Percentiles rank a stretch among this genome's conserved stretches.
Conservation (phyloP, 2,329 filamentous ascomycete genomes). For the Aspergillus fumigatus region DNA sequence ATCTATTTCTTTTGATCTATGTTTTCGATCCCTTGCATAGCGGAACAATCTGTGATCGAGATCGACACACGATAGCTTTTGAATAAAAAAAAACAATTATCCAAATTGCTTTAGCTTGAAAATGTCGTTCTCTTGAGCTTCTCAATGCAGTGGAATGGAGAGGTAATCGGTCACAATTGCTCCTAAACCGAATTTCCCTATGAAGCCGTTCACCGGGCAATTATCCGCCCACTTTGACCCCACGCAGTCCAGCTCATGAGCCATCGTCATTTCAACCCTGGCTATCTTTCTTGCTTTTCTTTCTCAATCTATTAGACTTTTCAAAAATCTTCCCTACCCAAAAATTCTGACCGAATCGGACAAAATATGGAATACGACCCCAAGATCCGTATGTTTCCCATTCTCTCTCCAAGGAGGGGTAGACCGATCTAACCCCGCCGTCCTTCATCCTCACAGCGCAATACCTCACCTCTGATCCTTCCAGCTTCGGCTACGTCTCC, state of each 20-base stretch:
- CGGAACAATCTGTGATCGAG: constrained; percentile 12
- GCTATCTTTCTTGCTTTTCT: not conserved
- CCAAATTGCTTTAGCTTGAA: not conserved
- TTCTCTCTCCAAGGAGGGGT: constrained; percentile 7
- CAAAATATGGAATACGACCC: constrained; percentile 67
- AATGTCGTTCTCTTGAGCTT: not conserved
- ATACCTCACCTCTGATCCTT: constrained; percentile 74
- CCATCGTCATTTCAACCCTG: not conserved
- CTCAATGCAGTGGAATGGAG: not conserved
- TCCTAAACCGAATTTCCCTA: not conserved
- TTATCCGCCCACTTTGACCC: not conserved
- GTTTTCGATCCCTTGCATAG: constrained; percentile 21
- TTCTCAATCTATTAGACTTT: not conserved
- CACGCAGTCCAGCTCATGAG: not conserved
- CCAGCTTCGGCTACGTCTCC: constrained; percentile 81
- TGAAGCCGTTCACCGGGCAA: not conserved
- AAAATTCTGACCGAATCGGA: not conserved
- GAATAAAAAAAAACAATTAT: not conserved
- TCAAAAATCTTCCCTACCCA: not conserved
- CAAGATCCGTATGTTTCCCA: constrained; percentile 58
- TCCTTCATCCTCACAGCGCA: constrained; percentile 50
- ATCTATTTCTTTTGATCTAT: constrained; percentile 16
- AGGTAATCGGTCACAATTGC: not conserved
- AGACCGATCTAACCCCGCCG: constrained; percentile 13
- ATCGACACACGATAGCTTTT: not conserved